Conservation (phyloP, 805 yeast species). For the Komagataella kurtzmanii region DNA sequence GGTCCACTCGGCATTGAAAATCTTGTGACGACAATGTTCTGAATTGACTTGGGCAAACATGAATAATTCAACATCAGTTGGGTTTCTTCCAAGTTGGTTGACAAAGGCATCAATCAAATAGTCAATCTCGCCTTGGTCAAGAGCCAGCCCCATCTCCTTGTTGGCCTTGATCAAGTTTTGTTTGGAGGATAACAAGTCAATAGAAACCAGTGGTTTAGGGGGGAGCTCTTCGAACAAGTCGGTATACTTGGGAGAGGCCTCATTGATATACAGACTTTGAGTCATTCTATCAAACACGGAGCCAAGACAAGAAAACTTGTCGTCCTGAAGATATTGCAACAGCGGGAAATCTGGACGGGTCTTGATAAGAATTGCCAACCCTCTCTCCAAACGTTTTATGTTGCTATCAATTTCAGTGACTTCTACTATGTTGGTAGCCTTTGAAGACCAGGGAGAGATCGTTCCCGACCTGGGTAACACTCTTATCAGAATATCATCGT, state of each 20-base stretch:
- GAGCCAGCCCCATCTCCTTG: slow-evolving; percentile 79
- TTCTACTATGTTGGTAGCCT: slow-evolving; percentile 88
- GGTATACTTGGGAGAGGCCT: slow-evolving; percentile 45
- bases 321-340: slow-evolving; percentile 35
- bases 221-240: slow-evolving; percentile 67
- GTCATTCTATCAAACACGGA: slow-evolving; percentile 93
- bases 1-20: slow-evolving; percentile 97
- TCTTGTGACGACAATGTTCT: slow-evolving; percentile 98
- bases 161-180: slow-evolving; percentile 66
- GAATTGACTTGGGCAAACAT: slow-evolving; percentile 99
- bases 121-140: slow-evolving; percentile 86
- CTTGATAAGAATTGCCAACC: slow-evolving; percentile 59
- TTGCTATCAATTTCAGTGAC: slow-evolving; percentile 70
- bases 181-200: slow-evolving; percentile 44
- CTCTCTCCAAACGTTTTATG: slow-evolving; percentile 84
- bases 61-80: slow-evolving; percentile 94
- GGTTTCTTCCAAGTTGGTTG: slow-evolving; percentile 65
- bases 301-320: slow-evolving; percentile 39
- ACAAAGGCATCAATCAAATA: slow-evolving; percentile 78
- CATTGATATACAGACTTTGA: slow-evolving; percentile 45
- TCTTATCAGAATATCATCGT: slow-evolving; percentile 43
- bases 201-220: slow-evolving; percentile 74
- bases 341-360: slow-evolving; percentile 64
- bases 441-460: slow-evolving; percentile 97
- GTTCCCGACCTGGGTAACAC: slow-evolving; percentile 91